Conservation (phyloP, 75 land plant species). For the Picea sitchensis region DNA sequence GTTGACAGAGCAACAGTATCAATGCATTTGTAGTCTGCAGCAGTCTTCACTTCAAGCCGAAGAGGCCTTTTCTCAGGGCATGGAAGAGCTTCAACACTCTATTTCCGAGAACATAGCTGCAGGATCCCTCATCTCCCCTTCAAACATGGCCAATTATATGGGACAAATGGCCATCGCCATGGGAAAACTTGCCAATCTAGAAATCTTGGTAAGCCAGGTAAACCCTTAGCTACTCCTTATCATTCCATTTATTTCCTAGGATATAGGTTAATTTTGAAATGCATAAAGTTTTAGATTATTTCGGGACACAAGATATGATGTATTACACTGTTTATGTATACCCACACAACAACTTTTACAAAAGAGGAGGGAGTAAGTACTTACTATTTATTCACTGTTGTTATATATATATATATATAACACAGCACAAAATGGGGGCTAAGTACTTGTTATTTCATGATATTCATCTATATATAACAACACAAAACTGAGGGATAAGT, state of each 20-base stretch:
- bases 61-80: slow-evolving; percentile 74
- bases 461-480: too few species aligned
- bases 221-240: background rate
- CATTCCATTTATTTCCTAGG: background rate
- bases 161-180: slow-evolving; percentile 43
- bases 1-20: slow-evolving; percentile 67
- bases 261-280: background rate
- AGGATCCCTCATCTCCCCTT: slow-evolving; percentile 29
- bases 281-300: too few species aligned
- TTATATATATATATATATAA: too few species aligned
- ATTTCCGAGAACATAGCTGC: slow-evolving; percentile 55
- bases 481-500: too few species aligned
- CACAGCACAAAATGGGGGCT: too few species aligned
- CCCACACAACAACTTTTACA: too few species aligned
- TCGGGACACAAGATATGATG: too few species aligned
- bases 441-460: too few species aligned
- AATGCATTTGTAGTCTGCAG: slow-evolving; percentile 63
- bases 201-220: slow-evolving; percentile 42
- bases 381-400: too few species aligned
- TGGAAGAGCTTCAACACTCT: slow-evolving; percentile 68
- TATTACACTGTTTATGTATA: too few species aligned
- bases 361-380: too few species aligned
- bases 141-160: slow-evolving; percentile 40
- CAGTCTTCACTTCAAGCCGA: slow-evolving; percentile 75
- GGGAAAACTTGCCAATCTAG: slow-evolving; percentile 35